These are phyloP conservation scores for Lepidopterella palustris DNA, from an alignment of 495 filamentous ascomycete genomes.

Conservation along the genomic window DNA sequence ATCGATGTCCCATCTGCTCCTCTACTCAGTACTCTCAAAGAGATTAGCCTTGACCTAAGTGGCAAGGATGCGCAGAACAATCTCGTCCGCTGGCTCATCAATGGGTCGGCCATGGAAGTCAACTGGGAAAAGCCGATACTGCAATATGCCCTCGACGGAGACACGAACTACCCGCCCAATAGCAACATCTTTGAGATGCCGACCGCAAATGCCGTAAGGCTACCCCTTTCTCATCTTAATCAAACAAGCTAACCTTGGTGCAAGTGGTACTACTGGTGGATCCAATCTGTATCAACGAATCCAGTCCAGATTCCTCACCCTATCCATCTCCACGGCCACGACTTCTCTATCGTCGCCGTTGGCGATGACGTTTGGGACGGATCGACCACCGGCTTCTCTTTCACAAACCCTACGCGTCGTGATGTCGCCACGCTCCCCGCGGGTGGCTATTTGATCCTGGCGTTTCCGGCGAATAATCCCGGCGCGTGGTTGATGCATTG, in stretches of 20 bases:
- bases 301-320: constrained; percentile 29
- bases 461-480: constrained; percentile 35
- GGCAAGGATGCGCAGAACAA: constrained; percentile 20
- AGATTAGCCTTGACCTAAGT: constrained; percentile 29
- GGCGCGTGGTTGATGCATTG: constrained; percentile 35
- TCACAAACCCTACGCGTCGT: constrained; percentile 32
- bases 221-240: not conserved
- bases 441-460: constrained; percentile 31
- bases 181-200: constrained; percentile 35
- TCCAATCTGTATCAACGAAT: constrained; percentile 30
- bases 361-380: constrained; percentile 28
- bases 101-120: constrained; percentile 31
- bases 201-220: constrained; percentile 14
- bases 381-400: constrained; percentile 16
- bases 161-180: constrained; percentile 23
- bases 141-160: constrained; percentile 24
- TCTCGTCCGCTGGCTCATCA: constrained; percentile 35
- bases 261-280: constrained; percentile 38
- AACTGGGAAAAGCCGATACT: constrained; percentile 35
- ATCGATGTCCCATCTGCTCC: constrained; percentile 29
- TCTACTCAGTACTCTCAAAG: constrained; percentile 13
- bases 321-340: constrained; percentile 38
- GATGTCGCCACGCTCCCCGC: constrained; percentile 31
- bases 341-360: constrained; percentile 31
- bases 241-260: not conserved